Evolutionary conservation across 768 basidiomycete species (phyloP), one percentile per base, ranked within the genome.

Genomic region (Hygrophoropsis aurantiaca): DNA sequence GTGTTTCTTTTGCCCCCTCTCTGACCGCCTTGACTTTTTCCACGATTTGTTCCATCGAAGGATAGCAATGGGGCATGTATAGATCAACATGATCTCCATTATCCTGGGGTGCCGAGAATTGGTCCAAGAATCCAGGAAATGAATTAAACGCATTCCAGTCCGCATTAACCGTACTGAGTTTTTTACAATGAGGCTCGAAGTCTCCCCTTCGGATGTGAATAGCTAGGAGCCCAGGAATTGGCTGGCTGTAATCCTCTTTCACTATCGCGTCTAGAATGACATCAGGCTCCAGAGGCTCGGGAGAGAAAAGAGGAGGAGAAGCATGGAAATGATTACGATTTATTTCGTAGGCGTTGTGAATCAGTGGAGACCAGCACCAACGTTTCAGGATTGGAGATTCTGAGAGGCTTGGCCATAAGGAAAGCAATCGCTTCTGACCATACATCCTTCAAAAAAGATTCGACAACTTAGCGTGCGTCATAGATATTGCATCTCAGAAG

Each of bases 141-240:
- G 61, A 61, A 56, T 75, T 75, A 64, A 74, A 79, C 5, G 67
- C 71, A 40, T 68, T 66, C 66, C 65, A 78, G 4, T 57, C 56
- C n/a, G 68, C 50, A 23, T 55, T 57, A 51, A 56, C 57, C 25
- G 53, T 53, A 3, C 67, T 67, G 30, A 80, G 66, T 42, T 55
- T 50, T 9, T 47, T 42, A 58, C 79, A 81, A 59, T 80, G 78
- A 0, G 50, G 44, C 19, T 60, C 25, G 49, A 67, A 80, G 59
- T 79, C 78, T 5, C 78, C 78, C 23, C 77, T 67, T 5, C 78
- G 75, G 35, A 80, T 62, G 53, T 80, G 79, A 10, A 80, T 55
- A 13, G 65, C 75, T 15, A 80, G 63, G 0, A 78, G 59, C 18
- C 76, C 72, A 7, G 62, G 45, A 23, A 75, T 60, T 5, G 58